Conservation (phyloP, 768 basidiomycete genomes). For the Serendipita sp. region DNA sequence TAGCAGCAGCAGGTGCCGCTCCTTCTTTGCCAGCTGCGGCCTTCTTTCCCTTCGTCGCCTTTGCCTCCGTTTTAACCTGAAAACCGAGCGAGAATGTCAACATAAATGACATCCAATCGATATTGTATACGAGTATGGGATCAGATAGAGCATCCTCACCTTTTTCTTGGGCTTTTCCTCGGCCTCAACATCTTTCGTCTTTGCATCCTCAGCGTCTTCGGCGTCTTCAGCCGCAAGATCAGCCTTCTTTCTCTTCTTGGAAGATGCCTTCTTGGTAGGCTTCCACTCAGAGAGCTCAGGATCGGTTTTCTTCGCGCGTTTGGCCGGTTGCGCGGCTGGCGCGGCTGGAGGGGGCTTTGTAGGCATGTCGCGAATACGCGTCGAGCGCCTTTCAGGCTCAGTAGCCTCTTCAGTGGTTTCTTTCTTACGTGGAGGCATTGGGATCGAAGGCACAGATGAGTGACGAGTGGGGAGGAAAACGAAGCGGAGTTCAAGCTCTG, state of each 20-base stretch:
- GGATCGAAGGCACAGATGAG: background rate
- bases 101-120: background rate
- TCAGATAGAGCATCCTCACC: conserved; percentile 1
- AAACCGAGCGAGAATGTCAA: background rate
- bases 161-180: conserved; percentile 11
- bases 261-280: conserved; percentile 12
- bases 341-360: conserved; percentile 1
- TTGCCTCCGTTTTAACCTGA: conserved; percentile 14
- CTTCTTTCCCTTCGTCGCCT: conserved; percentile 14
- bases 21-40: conserved; percentile 12
- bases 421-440: conserved; percentile 16
- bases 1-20: conserved; percentile 2
- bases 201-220: background rate
- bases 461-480: background rate
- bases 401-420: conserved; percentile 24
- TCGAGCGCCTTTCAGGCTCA: conserved; percentile 10
- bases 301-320: background rate
- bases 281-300: background rate
- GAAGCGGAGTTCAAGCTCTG: background rate
- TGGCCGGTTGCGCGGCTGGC: background rate
- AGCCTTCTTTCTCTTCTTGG: conserved; percentile 24
- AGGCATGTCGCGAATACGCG: conserved; percentile 6
- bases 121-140: background rate
- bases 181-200: background rate
- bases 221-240: conserved; percentile 13